These are phyloP conservation scores for Pseudogymnoascus sp. DNA, from an alignment of 2,329 filamentous ascomycete species.

Conservation along the genomic window DNA sequence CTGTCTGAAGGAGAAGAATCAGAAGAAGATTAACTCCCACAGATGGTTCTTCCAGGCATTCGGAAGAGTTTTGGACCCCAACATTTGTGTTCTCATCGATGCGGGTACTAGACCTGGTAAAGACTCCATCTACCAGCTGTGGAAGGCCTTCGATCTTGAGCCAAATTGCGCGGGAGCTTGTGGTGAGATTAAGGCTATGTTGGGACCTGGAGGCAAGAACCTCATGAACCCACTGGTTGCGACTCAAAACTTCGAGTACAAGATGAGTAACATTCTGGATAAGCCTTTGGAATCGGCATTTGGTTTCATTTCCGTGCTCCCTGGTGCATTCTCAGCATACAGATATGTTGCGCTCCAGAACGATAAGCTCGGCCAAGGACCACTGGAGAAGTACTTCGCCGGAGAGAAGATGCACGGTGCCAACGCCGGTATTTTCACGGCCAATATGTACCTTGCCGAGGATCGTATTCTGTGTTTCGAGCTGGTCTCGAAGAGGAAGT, in stretches of 20 bases:
- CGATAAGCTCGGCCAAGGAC: slow-evolving; percentile 88
- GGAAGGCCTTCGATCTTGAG: slow-evolving; percentile 97
- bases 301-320: slow-evolving; percentile 93
- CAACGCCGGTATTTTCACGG: slow-evolving; percentile 92
- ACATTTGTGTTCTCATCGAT: slow-evolving; percentile 93
- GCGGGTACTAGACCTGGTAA: slow-evolving; percentile 91
- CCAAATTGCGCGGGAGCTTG: slow-evolving; percentile 97
- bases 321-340: slow-evolving; percentile 97
- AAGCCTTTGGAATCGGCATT: slow-evolving; percentile 97
- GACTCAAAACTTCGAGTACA: slow-evolving; percentile 98
- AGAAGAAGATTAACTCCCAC: slow-evolving; percentile 99
- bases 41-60: slow-evolving; percentile 99
- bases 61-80: slow-evolving; percentile 82
- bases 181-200: slow-evolving; percentile 98
- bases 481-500: slow-evolving; percentile 93
- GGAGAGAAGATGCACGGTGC: slow-evolving; percentile 93
- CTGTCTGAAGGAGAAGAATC: slow-evolving; percentile 98
- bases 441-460: slow-evolving; percentile 98
- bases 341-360: slow-evolving; percentile 92
- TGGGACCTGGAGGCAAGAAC: slow-evolving; percentile 73
- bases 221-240: slow-evolving; percentile 90
- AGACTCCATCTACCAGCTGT: slow-evolving; percentile 93
- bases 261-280: slow-evolving; percentile 98
- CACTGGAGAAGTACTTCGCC: slow-evolving; percentile 92
- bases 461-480: slow-evolving; percentile 99